Percentiles rank a stretch among this genome's conserved stretches.
These are phyloP conservation scores for Cyclostephanos invisitatus DNA, from an alignment of 108 stramenopile genomes.

Conservation along the genomic window DNA sequence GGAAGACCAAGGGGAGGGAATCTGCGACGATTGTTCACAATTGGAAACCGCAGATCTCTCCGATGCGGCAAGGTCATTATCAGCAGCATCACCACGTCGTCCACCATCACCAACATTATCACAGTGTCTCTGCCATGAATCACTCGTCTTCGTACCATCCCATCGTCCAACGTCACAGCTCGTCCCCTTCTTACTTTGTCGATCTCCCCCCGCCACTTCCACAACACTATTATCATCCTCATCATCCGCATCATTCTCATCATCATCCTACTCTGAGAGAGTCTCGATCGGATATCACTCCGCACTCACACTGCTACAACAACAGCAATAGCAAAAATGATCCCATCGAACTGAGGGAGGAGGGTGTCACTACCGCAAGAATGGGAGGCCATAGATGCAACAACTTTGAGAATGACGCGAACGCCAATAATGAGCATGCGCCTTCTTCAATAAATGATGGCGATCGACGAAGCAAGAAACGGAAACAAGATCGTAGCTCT, in stretches of 20 bases:
- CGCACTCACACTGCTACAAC: neutral
- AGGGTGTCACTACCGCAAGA: neutral
- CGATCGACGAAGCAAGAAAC: neutral
- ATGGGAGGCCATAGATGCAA: neutral
- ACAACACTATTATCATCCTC: neutral
- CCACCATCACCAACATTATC: slow-evolving; percentile 11
- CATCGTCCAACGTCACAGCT: too few species aligned
- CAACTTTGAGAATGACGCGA: neutral
- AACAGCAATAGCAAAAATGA: neutral
- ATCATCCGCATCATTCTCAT: neutral
- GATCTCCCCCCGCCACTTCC: neutral
- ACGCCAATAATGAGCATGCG: neutral
- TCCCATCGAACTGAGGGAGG: neutral
- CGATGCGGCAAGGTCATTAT: neutral
- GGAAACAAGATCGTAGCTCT: neutral
- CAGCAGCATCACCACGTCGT: neutral
- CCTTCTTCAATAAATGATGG: neutral
- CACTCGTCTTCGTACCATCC: too few species aligned
- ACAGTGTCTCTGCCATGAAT: too few species aligned
- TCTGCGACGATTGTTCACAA: slow-evolving; percentile 5
- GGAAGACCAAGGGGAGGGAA: neutral
- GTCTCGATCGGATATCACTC: neutral
- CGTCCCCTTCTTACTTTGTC: neutral
- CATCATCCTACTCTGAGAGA: neutral
- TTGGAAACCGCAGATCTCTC: slow-evolving; percentile 3